phyloP scores from a whole-genome alignment of 352 stramenopile species.

The Phytophthora melonis region DNA sequence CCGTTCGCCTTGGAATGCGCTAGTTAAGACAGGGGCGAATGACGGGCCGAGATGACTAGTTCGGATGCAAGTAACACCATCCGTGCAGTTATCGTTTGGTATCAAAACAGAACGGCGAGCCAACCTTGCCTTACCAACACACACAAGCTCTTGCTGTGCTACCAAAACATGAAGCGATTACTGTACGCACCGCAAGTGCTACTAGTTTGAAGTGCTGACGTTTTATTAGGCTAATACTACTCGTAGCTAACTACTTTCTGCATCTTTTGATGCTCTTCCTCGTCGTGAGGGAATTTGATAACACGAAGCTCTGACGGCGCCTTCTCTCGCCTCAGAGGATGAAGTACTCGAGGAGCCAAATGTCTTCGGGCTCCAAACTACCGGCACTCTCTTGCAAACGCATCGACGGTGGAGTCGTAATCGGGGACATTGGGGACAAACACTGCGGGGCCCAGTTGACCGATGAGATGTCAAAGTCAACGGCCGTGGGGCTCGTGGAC shows the following conservation, averaged over 20 bases:
- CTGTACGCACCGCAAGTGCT: neutral
- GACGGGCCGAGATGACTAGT: too few relatives aligned
- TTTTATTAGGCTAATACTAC: conserved; percentile 12
- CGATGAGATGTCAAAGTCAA: conserved; percentile 33
- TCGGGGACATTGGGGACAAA: conserved; percentile 19
- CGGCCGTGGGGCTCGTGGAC: conserved; percentile 37
- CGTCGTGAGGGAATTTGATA: conserved; percentile 10
- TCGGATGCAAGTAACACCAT: too few relatives aligned
- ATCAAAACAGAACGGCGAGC: too few relatives aligned
- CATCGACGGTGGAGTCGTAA: conserved; percentile 1
- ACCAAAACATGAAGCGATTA: too few relatives aligned
- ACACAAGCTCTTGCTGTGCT: too few relatives aligned
- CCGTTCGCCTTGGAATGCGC: too few relatives aligned
- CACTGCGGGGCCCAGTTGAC: conserved; percentile 21
- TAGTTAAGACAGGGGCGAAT: too few relatives aligned
- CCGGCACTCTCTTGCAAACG: conserved; percentile 12
- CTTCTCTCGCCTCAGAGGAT: conserved; percentile 50
- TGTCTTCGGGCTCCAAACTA: conserved; percentile 50
- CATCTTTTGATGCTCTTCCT: conserved; percentile 13
- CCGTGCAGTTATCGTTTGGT: too few relatives aligned
- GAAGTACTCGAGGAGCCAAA: conserved; percentile 80
- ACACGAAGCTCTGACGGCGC: conserved; percentile 16
- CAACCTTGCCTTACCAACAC: too few relatives aligned
- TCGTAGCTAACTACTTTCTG: conserved; percentile 14
- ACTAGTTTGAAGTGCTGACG: conserved; percentile 14